A percentile compares a stretch with the other conserved stretches of the same genome.
These are phyloP conservation scores for Termitomyces sp. DNA, from an alignment of 768 basidiomycete species.

Conservation along the genomic window DNA sequence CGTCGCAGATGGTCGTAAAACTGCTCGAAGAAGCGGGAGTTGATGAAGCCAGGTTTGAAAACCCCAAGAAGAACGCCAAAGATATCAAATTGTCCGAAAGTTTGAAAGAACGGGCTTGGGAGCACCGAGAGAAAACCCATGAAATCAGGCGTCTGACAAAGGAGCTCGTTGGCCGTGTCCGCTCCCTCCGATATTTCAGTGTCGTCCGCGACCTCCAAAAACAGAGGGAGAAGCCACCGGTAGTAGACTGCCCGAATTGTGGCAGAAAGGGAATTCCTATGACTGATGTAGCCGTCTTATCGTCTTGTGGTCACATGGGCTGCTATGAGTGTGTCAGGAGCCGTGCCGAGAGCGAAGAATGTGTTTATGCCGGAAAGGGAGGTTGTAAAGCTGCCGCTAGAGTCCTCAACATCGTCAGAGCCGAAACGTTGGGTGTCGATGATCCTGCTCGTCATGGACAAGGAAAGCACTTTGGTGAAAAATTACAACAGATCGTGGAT, in stretches of 20 bases:
- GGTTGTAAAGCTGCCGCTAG: conserved; percentile 78
- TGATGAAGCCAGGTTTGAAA: conserved; percentile 24
- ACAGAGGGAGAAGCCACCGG: conserved; percentile 53
- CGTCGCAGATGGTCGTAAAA: conserved; percentile 50
- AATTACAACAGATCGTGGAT: conserved; percentile 70
- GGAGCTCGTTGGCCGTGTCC: conserved; percentile 84
- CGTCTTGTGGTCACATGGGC: conserved; percentile 89
- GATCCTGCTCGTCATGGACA: conserved; percentile 66
- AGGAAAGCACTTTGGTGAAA: conserved; percentile 77
- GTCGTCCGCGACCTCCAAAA: conserved; percentile 87
- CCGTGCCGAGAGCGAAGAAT: conserved; percentile 74
- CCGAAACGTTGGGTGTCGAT: conserved; percentile 73
- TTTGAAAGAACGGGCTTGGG: conserved; percentile 64
- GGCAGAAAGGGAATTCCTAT: conserved; percentile 48
- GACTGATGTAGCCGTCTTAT: conserved; percentile 74
- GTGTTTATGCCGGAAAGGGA: conserved; percentile 65
- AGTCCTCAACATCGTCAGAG: conserved; percentile 76
- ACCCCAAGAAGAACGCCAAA: conserved; percentile 46
- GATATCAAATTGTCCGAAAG: conserved; percentile 51
- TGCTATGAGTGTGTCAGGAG: conserved; percentile 68
- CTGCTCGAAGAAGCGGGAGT: conserved; percentile 61
- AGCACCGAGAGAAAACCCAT: conserved; percentile 83
- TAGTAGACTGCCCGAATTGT: conserved; percentile 61
- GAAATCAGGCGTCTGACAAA: conserved; percentile 78
- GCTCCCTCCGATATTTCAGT: conserved; percentile 89